phyloP scores from a whole-genome alignment of 805 yeast genomes.

The Kodamaea kaohsiungensis region DNA sequence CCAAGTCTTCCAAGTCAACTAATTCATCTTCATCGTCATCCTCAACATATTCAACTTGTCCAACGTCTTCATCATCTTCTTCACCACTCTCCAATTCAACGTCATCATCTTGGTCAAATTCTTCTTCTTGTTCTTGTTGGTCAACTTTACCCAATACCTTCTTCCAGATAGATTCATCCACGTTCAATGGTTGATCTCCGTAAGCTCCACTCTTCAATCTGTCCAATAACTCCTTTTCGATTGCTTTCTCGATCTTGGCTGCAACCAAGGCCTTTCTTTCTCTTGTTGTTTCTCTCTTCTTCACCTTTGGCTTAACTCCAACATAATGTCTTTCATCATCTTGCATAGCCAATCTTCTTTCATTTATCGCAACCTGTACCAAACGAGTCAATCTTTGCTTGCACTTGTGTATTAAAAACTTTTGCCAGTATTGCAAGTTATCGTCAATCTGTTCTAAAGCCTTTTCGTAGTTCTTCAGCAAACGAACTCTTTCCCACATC shows the following conservation, averaged over 20 bases:
- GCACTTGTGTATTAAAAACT: conserved; percentile 86
- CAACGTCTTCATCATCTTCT: conserved; percentile 53
- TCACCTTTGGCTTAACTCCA: conserved; percentile 90
- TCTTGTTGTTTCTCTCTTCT: conserved; percentile 89
- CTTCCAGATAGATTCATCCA: conserved; percentile 95
- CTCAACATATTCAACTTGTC: conserved; percentile 87
- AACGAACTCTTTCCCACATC: conserved; percentile 91
- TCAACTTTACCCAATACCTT: conserved; percentile 77
- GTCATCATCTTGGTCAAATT: conserved; percentile 55
- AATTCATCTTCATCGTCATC: conserved; percentile 83
- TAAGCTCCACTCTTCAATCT: conserved; percentile 97
- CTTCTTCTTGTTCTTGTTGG: conserved; percentile 60
- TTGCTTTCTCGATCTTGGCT: conserved; percentile 94
- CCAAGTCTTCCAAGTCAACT: conserved; percentile 91
- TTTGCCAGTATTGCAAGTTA: conserved; percentile 89
- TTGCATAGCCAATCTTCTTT: conserved; percentile 86
- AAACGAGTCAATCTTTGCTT: conserved; percentile 93
- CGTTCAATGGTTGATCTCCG: conserved; percentile 96
- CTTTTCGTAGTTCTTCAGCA: conserved; percentile 83
- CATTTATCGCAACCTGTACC: conserved; percentile 94
- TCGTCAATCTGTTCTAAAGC: conserved; percentile 89
- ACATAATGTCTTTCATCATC: conserved; percentile 93
- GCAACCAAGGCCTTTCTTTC: conserved; percentile 97
- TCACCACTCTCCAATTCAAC: conserved; percentile 52
- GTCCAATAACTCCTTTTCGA: conserved; percentile 91